Conservation (phyloP, 257 asterid genomes). For the Nicotiana attenuata region DNA sequence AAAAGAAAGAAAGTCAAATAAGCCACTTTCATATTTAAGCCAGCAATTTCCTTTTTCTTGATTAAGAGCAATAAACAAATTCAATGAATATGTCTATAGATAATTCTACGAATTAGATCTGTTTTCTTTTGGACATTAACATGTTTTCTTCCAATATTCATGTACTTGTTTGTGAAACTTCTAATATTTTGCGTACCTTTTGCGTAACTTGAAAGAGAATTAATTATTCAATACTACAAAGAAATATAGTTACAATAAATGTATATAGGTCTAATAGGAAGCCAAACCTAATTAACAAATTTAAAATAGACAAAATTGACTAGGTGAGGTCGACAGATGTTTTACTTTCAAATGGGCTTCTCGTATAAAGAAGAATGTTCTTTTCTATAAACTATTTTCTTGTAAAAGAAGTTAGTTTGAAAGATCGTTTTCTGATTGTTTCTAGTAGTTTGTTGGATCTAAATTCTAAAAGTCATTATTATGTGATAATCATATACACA, state of each 20-base stretch:
- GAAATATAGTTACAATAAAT: too few relatives aligned
- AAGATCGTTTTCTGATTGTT: too few relatives aligned
- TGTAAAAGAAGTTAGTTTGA: too few relatives aligned
- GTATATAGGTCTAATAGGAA: too few relatives aligned
- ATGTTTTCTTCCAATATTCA: too few relatives aligned
- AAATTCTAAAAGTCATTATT: background rate
- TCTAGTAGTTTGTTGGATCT: background rate
- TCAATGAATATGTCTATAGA: background rate
- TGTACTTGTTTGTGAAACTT: background rate
- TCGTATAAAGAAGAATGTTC: background rate
- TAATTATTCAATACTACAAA: background rate
- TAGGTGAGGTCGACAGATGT: background rate
- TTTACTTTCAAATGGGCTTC: background rate
- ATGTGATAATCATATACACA: too few relatives aligned
- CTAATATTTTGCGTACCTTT: background rate
- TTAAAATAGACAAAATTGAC: background rate
- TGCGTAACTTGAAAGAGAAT: background rate
- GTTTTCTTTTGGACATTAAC: too few relatives aligned
- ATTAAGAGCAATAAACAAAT: background rate
- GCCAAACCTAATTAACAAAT: too few relatives aligned
- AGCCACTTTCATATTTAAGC: background rate
- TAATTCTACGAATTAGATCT: too few relatives aligned
- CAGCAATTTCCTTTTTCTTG: background rate
- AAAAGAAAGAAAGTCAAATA: background rate
- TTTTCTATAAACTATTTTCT: too few relatives aligned